A percentile compares a stretch with the other conserved stretches of the same genome.
Evolutionary conservation across 768 basidiomycete genomes (phyloP).

Genomic region (Phanerochaete sordida): DNA sequence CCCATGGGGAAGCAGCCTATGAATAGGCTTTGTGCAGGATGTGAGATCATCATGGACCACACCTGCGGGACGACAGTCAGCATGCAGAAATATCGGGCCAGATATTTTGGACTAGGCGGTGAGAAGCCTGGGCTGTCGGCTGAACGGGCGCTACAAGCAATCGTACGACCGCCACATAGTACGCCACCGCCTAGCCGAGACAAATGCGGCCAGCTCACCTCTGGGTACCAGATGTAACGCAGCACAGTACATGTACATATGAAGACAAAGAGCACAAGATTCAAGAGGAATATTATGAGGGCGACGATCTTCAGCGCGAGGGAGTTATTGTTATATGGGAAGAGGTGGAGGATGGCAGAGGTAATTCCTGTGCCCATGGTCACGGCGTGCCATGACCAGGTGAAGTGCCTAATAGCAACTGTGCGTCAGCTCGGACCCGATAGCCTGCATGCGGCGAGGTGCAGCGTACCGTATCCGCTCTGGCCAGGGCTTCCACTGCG

Average conservation of each 20-base stretch:
- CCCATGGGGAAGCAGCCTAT: conserved; percentile 45
- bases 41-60: conserved; percentile 28
- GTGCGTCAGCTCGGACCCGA: conserved; percentile 24
- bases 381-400: conserved; percentile 45
- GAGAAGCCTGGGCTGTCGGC: too few species aligned
- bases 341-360: conserved; percentile 36
- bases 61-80: conserved; percentile 10
- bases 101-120: neutral
- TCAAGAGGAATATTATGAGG: conserved; percentile 36
- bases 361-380: conserved; percentile 45
- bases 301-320: conserved; percentile 32
- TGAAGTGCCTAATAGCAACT: conserved; percentile 35
- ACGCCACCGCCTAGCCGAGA: neutral
- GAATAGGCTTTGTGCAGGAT: conserved; percentile 44
- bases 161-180: too few species aligned
- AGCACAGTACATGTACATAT: conserved; percentile 25
- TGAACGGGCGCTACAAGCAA: too few species aligned
- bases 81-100: neutral
- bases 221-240: conserved; percentile 31
- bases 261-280: conserved; percentile 36
- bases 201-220: conserved; percentile 14
- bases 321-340: conserved; percentile 38
- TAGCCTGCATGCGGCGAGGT: conserved; percentile 9
- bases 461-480: conserved; percentile 33
- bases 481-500: conserved; percentile 31